Percentiles rank a stretch among this genome's conserved stretches.
Conservation (phyloP, 345 rosid genomes). For the Acer yangbiense region DNA sequence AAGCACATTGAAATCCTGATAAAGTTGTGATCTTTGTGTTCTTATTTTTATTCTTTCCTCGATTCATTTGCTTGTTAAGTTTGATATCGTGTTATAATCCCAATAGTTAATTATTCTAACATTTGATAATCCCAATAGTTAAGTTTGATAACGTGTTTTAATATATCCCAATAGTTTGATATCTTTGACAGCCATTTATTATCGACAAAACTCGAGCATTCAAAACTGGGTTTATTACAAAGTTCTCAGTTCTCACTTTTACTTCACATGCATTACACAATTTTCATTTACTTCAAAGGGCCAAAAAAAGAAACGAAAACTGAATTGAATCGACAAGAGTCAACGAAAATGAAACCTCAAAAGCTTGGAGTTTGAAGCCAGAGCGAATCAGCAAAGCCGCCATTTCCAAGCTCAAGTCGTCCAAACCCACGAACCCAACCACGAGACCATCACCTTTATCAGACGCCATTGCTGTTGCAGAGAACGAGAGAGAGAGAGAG, state of each 20-base stretch:
- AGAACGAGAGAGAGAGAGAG: background rate
- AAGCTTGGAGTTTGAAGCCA: constrained; percentile 71
- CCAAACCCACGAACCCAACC: constrained; percentile 79
- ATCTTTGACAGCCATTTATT: background rate
- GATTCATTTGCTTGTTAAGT: background rate
- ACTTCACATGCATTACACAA: background rate
- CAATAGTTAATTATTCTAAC: background rate
- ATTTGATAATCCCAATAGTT: background rate
- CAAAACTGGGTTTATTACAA: background rate
- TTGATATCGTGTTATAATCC: background rate
- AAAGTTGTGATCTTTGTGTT: background rate
- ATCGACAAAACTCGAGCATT: background rate
- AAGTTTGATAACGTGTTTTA: background rate
- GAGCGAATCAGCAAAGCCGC: constrained; percentile 67
- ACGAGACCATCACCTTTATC: constrained; percentile 26
- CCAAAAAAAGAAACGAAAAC: background rate
- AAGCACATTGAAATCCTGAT: too few relatives aligned
- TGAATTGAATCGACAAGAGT: background rate
- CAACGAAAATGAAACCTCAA: constrained; percentile 47
- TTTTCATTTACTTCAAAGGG: background rate
- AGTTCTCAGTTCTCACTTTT: background rate
- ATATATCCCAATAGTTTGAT: background rate
- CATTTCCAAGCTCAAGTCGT: constrained; percentile 65
- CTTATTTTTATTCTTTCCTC: too few relatives aligned
- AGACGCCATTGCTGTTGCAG: background rate